Conservation (phyloP, 345 rosid species). For the Murraya koenigii region DNA sequence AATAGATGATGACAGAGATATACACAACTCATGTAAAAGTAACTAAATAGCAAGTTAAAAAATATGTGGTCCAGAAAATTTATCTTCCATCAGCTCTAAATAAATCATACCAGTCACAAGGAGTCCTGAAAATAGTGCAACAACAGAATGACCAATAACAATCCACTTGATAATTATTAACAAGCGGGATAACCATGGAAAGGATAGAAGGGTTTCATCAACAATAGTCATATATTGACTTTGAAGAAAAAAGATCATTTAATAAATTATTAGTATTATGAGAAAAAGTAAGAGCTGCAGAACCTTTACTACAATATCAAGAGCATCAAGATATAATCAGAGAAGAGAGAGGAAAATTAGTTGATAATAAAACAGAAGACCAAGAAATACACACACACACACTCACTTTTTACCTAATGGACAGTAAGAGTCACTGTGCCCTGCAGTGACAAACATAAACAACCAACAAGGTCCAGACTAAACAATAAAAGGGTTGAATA, state of each 20-base stretch:
- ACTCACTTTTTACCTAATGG: not conserved
- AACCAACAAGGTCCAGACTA: not conserved
- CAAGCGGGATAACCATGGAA: not conserved
- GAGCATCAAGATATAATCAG: not conserved
- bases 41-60: not conserved
- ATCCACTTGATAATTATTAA: not conserved
- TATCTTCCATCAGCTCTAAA: slow-evolving; percentile 1
- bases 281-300: not conserved
- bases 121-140: not conserved
- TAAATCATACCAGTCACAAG: not conserved
- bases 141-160: not conserved
- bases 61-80: slow-evolving; percentile 6
- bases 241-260: not conserved
- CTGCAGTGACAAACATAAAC: slow-evolving; percentile 10
- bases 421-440: not conserved
- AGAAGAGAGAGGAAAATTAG: not conserved
- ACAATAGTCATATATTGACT: not conserved
- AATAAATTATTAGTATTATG: not conserved
- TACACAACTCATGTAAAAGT: slow-evolving; percentile 10
- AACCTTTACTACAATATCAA: not conserved
- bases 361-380: not conserved
- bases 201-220: not conserved
- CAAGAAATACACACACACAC: not conserved
- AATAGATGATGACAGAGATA: slow-evolving; percentile 8
- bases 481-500: not conserved